phyloP scores from a whole-genome alignment of 2,329 filamentous ascomycete species.

The Furcasterigmium sp. region DNA sequence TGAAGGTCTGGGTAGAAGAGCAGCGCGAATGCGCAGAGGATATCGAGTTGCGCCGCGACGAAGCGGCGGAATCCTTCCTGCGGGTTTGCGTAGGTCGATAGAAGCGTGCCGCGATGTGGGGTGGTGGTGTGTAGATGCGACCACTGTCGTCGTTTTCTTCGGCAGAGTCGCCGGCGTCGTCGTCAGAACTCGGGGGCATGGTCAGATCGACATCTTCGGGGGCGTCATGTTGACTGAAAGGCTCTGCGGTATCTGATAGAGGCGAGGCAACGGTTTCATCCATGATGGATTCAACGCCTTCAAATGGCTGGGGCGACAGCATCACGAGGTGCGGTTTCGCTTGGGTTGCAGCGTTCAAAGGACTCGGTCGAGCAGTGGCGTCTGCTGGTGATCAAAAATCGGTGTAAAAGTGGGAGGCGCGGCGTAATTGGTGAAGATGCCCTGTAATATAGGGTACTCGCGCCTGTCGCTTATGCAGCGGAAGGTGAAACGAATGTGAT shows the following conservation, averaged over 20 bases:
- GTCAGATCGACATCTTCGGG: constrained; percentile 28
- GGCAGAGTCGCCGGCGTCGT: constrained; percentile 24
- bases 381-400: too few relatives aligned
- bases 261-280: constrained; percentile 26
- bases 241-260: constrained; percentile 18
- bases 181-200: constrained; percentile 27
- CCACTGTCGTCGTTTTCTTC: constrained; percentile 18
- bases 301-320: background rate
- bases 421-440: too few relatives aligned
- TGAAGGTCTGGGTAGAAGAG: constrained; percentile 52
- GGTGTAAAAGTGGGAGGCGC: too few relatives aligned
- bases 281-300: constrained; percentile 11
- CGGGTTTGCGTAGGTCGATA: constrained; percentile 62
- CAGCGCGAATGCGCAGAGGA: constrained; percentile 70
- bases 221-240: constrained; percentile 23
- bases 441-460: too few relatives aligned
- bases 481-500: background rate
- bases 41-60: constrained; percentile 74
- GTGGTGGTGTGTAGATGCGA: constrained; percentile 56
- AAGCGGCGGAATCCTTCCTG: constrained; percentile 70
- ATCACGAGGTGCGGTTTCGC: background rate
- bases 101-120: constrained; percentile 74
- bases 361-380: too few relatives aligned
- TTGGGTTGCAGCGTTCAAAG: too few relatives aligned
- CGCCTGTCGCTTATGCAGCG: background rate